Evolutionary conservation across 1,284 basidiomycete species (phyloP), one percentile per base, ranked within the genome.

Genomic region (Pseudozyma hubeiensis): DNA sequence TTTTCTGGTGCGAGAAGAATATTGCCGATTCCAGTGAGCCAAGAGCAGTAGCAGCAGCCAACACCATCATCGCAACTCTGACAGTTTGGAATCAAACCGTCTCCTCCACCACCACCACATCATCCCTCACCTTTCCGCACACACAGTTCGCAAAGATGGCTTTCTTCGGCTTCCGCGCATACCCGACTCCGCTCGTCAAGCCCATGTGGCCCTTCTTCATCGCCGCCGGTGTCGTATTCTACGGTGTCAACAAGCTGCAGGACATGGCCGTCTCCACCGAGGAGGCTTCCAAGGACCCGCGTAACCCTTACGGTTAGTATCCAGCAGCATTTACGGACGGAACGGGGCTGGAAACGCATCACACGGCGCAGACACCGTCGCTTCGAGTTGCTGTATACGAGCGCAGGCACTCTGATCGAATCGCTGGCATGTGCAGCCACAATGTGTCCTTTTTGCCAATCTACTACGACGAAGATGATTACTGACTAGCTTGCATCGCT

Each of bases 181-280:
- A 83, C 72, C 80, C 82, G 17, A 83, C 82, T 17, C 82, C 82
- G 7, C 70, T 83, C 61, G 40, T 78, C 57, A 80, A 79, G 75
- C 82, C 82, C 49, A 64, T 82, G 64, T 78, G 76, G 77, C 82
- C 82, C 7, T 83, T 83, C 80, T 62, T 83, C 46, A 63, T 72
- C 54, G 79, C 80, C 34, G 70, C 76, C 39, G 81, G 62, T 53
- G 71, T 83, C 24, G 79, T 81, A 29, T 83, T 79, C 67, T 69
- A 70, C 63, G 77, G 68, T 34, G 73, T 82, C 63, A 77, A 76
- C 78, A 75, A 73, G 62, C 59, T 83, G 8, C 82, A 83, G 72
- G 65, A 67, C 34, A 54, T 70, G 10, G 66, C 58, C 34, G 78
- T 83, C 44, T 75, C 70, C 43, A 81, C 80, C 58, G 70, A 65